Conservation (phyloP, 495 filamentous ascomycete species). For the Penicillium odoratum region DNA sequence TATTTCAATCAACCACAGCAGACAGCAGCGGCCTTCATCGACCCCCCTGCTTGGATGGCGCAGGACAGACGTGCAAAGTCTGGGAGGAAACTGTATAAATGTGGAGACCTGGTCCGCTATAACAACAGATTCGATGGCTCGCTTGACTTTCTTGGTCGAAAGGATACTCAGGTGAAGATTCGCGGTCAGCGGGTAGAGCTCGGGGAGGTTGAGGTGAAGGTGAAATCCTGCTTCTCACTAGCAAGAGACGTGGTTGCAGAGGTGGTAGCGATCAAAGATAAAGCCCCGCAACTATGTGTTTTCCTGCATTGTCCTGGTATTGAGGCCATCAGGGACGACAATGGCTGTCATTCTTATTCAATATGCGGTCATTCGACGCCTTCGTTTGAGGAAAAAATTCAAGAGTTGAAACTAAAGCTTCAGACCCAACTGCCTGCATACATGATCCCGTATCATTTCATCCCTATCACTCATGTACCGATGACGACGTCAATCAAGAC, state of each 20-base stretch:
- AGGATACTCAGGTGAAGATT: conserved; percentile 9
- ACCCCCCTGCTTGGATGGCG: conserved; percentile 23
- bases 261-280: not conserved
- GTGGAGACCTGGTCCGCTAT: conserved; percentile 22
- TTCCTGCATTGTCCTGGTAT: no score
- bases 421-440: no score
- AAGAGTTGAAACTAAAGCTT: no score
- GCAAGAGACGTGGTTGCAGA: conserved; percentile 4
- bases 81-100: conserved; percentile 23
- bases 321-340: no score
- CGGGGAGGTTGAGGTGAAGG: conserved; percentile 36
- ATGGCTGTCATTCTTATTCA: no score
- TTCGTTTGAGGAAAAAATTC: no score
- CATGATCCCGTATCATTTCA: no score
- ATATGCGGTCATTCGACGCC: no score
- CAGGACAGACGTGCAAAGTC: not conserved
- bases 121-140: conserved; percentile 8
- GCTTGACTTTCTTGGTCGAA: conserved; percentile 5
- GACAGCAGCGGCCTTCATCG: conserved; percentile 45
- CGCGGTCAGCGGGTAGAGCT: conserved; percentile 44
- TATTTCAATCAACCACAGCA: conserved; percentile 54
- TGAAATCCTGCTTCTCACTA: conserved; percentile 10
- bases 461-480: no score
- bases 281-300: no score
- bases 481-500: no score